Conservation (phyloP, 352 stramenopile species). For the Peronosclerospora sorghi region DNA sequence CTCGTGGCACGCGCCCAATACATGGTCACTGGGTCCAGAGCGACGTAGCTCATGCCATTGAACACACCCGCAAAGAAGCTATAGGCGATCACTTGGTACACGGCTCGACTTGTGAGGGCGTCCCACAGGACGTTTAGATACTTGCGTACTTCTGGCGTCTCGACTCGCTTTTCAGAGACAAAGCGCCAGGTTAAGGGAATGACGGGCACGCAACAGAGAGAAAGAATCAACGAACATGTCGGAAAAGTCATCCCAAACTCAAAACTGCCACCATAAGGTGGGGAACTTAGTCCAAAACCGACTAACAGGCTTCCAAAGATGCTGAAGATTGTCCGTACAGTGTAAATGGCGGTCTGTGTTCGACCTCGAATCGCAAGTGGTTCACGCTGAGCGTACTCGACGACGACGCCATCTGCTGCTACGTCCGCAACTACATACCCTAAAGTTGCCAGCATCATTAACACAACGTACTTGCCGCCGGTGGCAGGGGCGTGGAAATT, state of each 20-base stretch:
- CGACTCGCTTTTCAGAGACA: conserved; percentile 17
- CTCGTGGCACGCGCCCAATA: conserved; percentile 29
- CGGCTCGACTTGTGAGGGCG: conserved; percentile 20
- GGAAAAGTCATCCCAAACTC: conserved; percentile 25
- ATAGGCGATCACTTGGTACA: conserved; percentile 31
- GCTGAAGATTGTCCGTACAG: conserved; percentile 21
- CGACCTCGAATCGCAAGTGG: conserved; percentile 22
- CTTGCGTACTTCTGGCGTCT: conserved; percentile 4
- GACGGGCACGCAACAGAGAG: conserved; percentile 17
- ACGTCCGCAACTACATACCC: conserved; percentile 46
- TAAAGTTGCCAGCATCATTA: conserved; percentile 42
- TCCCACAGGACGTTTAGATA: conserved; percentile 22
- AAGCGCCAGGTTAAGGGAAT: conserved; percentile 27
- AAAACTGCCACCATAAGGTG: conserved; percentile 25
- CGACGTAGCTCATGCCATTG: conserved; percentile 20
- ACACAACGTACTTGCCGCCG: conserved; percentile 36
- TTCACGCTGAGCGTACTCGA: conserved; percentile 35
- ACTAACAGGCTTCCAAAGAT: conserved; percentile 25
- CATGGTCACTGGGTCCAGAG: conserved; percentile 18
- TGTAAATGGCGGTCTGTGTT: conserved; percentile 33
- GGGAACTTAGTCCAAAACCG: conserved; percentile 25
- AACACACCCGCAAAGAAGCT: conserved; percentile 27
- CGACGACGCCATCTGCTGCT: conserved; percentile 30
- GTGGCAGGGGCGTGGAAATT: conserved; percentile 23
- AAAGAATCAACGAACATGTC: conserved; percentile 14